These are phyloP conservation scores for Discostella stelligeroides DNA, from an alignment of 108 stramenopile genomes.

Conservation along the genomic window DNA sequence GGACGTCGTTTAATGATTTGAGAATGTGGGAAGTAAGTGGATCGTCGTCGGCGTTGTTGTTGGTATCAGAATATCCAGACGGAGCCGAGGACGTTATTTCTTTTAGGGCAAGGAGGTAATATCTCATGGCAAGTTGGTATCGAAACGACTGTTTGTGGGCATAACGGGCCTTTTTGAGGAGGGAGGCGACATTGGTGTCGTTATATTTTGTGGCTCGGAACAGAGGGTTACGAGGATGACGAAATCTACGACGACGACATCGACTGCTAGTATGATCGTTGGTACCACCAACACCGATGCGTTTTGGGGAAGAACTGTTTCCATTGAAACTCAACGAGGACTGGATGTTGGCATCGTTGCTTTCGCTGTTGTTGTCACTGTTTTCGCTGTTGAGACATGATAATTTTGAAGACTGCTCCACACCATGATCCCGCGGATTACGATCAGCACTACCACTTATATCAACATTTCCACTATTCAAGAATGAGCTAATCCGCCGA, in stretches of 20 bases:
- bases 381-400: neutral
- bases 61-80: slow-evolving; percentile 30
- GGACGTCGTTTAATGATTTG: slow-evolving; percentile 63
- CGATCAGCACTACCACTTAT: neutral
- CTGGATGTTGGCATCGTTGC: neutral
- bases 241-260: no score
- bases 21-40: slow-evolving; percentile 57
- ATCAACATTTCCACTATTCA: neutral
- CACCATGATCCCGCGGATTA: neutral
- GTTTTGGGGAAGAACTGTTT: no score
- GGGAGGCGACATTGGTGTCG: slow-evolving; percentile 21
- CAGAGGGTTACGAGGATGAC: neutral
- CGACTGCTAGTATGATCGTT: neutral
- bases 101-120: slow-evolving; percentile 66
- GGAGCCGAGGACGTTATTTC: slow-evolving; percentile 25
- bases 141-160: slow-evolving; percentile 67
- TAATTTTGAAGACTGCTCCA: neutral
- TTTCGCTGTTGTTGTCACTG: neutral
- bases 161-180: slow-evolving; percentile 57
- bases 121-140: slow-evolving; percentile 78
- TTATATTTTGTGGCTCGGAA: no score
- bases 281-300: no score
- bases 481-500: slow-evolving; percentile 28
- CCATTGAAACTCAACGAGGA: no score
- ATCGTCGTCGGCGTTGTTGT: slow-evolving; percentile 66